These are phyloP conservation scores for Salisapilia sapeloensis DNA, from an alignment of 352 stramenopile species.

Conservation along the genomic window DNA sequence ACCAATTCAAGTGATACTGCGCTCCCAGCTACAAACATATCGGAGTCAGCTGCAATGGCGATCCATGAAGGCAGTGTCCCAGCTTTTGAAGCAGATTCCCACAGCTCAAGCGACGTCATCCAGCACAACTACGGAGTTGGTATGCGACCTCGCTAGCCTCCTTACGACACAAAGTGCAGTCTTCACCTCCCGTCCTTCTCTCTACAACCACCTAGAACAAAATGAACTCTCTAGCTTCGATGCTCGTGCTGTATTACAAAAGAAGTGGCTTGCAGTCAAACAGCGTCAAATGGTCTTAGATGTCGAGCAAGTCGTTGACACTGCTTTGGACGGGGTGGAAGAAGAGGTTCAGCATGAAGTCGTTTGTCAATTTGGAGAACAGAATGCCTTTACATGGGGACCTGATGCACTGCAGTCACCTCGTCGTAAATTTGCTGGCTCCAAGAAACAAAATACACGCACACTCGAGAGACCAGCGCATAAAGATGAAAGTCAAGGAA, in stretches of 20 bases:
- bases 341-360: conserved; percentile 32
- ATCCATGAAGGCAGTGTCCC: conserved; percentile 50
- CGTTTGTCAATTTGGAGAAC: conserved; percentile 42
- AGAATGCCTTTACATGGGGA: conserved; percentile 71
- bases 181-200: conserved; percentile 4
- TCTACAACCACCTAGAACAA: conserved; percentile 8
- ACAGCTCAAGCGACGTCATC: conserved; percentile 13
- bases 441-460: no score
- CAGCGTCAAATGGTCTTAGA: conserved; percentile 54
- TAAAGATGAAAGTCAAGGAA: not conserved
- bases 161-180: conserved; percentile 38
- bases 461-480: not conserved
- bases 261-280: conserved; percentile 51
- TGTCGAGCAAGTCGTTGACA: conserved; percentile 48
- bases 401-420: conserved; percentile 72
- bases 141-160: conserved; percentile 34
- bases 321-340: conserved; percentile 52
- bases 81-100: conserved; percentile 54
- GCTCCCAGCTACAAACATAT: conserved; percentile 37
- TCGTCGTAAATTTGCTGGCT: no score
- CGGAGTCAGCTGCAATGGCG: conserved; percentile 72
- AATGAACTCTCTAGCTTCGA: conserved; percentile 4
- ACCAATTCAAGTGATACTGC: conserved; percentile 33
- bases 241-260: conserved; percentile 20
- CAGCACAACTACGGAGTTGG: conserved; percentile 38